These are phyloP conservation scores for Corynespora cassiicola DNA, from an alignment of 2,329 filamentous ascomycete species.

Conservation along the genomic window DNA sequence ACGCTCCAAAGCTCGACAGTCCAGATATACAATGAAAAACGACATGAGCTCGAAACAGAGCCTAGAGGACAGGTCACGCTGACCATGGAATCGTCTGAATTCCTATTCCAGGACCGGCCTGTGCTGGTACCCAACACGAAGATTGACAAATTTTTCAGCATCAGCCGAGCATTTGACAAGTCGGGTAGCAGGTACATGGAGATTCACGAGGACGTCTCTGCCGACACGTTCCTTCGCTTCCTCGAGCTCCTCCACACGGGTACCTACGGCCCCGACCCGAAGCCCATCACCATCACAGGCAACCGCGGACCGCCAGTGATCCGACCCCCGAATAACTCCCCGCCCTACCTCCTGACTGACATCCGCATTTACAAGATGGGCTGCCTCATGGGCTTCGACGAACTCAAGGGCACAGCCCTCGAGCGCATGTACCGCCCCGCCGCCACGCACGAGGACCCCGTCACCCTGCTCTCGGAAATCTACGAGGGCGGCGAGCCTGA, in stretches of 20 bases:
- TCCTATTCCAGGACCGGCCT: slow-evolving; percentile 43
- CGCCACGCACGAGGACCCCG: slow-evolving; percentile 43
- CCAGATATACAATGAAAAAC: slow-evolving; percentile 35
- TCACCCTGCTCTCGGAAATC: slow-evolving; percentile 41
- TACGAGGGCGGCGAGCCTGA: slow-evolving; percentile 37
- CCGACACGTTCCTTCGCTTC: slow-evolving; percentile 40
- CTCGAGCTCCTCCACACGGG: slow-evolving; percentile 38
- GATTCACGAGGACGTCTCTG: slow-evolving; percentile 32
- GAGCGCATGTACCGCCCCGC: slow-evolving; percentile 37
- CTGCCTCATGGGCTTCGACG: slow-evolving; percentile 41
- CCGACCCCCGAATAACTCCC: slow-evolving; percentile 12
- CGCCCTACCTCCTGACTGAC: slow-evolving; percentile 25
- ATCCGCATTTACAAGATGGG: slow-evolving; percentile 42
- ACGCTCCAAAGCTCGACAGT: slow-evolving; percentile 23
- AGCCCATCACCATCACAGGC: slow-evolving; percentile 9
- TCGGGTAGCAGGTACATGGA: slow-evolving; percentile 30
- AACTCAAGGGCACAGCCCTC: slow-evolving; percentile 43
- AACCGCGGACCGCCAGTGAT: slow-evolving; percentile 31
- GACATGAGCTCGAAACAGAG: slow-evolving; percentile 33
- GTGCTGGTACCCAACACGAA: slow-evolving; percentile 38
- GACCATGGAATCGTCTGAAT: slow-evolving; percentile 43
- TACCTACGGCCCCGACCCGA: slow-evolving; percentile 29
- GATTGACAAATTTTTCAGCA: slow-evolving; percentile 33
- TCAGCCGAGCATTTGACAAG: slow-evolving; percentile 39
- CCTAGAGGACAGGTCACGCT: slow-evolving; percentile 35